These are phyloP conservation scores for Chrysosporium keratinophilum DNA, from an alignment of 2,329 filamentous ascomycete species.

Conservation along the genomic window DNA sequence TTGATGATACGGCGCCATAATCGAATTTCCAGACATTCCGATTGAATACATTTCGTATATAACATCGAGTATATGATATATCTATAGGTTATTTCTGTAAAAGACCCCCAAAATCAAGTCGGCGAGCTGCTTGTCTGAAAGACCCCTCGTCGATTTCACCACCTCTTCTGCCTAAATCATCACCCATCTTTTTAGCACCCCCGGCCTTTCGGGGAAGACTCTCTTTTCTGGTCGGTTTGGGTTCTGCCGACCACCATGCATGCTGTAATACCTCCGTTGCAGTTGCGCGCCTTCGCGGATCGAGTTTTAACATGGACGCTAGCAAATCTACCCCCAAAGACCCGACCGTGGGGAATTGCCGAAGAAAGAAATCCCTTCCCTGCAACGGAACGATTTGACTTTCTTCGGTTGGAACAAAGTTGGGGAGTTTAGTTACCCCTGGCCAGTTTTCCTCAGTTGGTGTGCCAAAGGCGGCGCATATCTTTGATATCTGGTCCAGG, in stretches of 20 bases:
- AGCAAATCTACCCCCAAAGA: conserved; percentile 76
- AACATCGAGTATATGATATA: neutral
- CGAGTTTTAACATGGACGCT: conserved; percentile 71
- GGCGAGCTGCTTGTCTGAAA: conserved; percentile 65
- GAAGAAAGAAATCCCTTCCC: conserved; percentile 61
- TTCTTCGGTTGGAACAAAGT: conserved; percentile 62
- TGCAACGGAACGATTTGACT: conserved; percentile 47
- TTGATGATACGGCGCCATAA: too few relatives aligned
- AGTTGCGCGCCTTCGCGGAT: conserved; percentile 74
- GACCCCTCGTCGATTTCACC: conserved; percentile 58
- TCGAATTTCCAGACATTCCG: neutral
- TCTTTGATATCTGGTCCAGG: conserved; percentile 73
- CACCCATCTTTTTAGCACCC: conserved; percentile 64
- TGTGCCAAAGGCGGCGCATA: conserved; percentile 76
- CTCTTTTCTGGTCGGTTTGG: conserved; percentile 69
- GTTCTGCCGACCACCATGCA: conserved; percentile 74
- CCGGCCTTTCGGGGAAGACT: conserved; percentile 69
- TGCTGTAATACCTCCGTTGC: conserved; percentile 70
- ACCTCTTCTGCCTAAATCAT: conserved; percentile 67
- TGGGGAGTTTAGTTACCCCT: conserved; percentile 68
- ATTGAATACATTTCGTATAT: neutral
- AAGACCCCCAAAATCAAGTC: conserved; percentile 59
- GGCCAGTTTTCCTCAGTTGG: conserved; percentile 95
- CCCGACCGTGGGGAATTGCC: conserved; percentile 69
- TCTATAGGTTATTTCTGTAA: conserved; percentile 18